Evolutionary conservation across 140 eudicot genomes (phyloP).

Genomic region (Bidens hawaiensis): DNA sequence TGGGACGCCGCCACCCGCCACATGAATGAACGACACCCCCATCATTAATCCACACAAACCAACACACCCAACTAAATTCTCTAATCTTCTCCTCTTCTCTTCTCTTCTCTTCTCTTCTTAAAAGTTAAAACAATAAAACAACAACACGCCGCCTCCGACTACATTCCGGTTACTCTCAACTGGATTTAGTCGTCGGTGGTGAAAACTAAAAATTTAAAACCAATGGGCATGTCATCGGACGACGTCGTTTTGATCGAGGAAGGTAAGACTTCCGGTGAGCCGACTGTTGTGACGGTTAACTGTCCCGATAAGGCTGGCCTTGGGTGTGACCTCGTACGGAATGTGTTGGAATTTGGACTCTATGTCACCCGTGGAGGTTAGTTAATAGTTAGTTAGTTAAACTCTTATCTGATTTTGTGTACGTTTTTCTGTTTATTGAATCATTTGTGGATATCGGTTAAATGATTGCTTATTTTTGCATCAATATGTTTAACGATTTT

Average conservation of each 20-base stretch:
- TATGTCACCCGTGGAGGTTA: slow-evolving; percentile 63
- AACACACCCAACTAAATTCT: not conserved
- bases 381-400: too few species aligned
- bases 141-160: not conserved
- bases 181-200: slow-evolving; percentile 2
- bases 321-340: slow-evolving; percentile 61
- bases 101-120: too few species aligned
- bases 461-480: too few species aligned
- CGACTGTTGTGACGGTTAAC: slow-evolving; percentile 59
- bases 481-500: not conserved
- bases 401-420: not conserved
- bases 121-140: not conserved
- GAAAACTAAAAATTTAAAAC: not conserved
- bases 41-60: too few species aligned
- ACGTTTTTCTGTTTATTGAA: too few species aligned
- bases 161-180: not conserved
- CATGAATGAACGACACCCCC: slow-evolving; percentile 10
- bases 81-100: too few species aligned
- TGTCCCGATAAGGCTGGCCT: slow-evolving; percentile 76
- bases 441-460: too few species aligned
- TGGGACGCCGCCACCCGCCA: slow-evolving; percentile 31
- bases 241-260: slow-evolving; percentile 55
- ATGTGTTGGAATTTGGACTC: slow-evolving; percentile 66
- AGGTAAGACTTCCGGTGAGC: slow-evolving; percentile 42
- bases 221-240: slow-evolving; percentile 59